Percentiles rank a stretch among this genome's conserved stretches.
phyloP scores from a whole-genome alignment of 31 red algal species.

The Asparagopsis taxiformis region DNA sequence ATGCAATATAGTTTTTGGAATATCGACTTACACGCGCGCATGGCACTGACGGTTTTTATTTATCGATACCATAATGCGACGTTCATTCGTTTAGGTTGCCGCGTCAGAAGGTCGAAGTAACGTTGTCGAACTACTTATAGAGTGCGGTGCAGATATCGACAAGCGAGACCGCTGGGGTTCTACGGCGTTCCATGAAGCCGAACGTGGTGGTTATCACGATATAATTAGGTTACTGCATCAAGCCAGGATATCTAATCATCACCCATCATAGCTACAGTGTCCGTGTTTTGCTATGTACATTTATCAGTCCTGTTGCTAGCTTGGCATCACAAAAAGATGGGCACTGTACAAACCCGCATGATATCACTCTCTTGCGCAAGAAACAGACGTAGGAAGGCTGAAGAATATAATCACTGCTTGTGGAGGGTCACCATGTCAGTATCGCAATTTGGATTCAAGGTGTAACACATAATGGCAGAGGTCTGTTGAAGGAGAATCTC shows the following conservation, averaged over 20 bases:
- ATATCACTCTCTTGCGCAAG: background rate
- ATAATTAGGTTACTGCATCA: constrained; percentile 34
- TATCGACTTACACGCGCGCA: background rate
- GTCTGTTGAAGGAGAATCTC: background rate
- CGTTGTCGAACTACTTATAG: constrained; percentile 45
- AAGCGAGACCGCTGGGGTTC: constrained; percentile 60
- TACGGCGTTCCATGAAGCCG: constrained; percentile 65
- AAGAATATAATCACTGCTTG: background rate
- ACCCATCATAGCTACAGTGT: background rate
- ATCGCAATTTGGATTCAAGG: background rate
- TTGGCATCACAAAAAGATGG: background rate
- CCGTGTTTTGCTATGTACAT: background rate
- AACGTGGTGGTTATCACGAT: constrained; percentile 62
- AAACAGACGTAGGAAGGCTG: background rate
- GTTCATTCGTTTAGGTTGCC: constrained; percentile 31
- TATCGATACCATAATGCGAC: background rate
- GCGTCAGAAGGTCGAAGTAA: constrained; percentile 57
- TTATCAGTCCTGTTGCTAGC: background rate
- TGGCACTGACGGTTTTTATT: constrained; percentile 2
- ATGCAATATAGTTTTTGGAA: background rate
- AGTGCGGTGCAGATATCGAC: constrained; percentile 37
- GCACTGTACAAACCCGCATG: background rate
- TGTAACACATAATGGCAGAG: background rate
- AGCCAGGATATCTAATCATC: background rate
- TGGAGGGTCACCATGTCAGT: background rate